Percentiles rank a stretch among this genome's conserved stretches.
Conservation (phyloP, 2,329 filamentous ascomycete genomes). For the Ophiognomonia clavigignenti-juglandacearum region DNA sequence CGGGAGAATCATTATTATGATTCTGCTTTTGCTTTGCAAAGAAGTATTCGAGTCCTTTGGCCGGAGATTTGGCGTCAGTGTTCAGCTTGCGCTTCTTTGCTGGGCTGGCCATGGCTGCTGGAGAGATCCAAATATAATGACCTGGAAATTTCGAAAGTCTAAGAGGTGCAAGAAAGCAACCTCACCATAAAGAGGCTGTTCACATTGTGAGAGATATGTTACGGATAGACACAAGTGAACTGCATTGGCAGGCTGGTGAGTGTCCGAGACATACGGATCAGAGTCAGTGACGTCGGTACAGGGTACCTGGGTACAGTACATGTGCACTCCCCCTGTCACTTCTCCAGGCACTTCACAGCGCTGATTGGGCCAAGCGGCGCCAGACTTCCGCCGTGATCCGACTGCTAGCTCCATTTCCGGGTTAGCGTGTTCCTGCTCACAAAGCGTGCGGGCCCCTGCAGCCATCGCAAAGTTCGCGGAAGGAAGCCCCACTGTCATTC, state of each 20-base stretch:
- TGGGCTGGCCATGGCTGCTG: constrained; percentile 59
- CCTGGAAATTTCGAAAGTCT: not conserved
- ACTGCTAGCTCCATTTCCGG: not conserved
- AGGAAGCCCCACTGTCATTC: constrained; percentile 5
- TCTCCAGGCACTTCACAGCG: not conserved
- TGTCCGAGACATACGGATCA: not conserved
- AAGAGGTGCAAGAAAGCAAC: not conserved
- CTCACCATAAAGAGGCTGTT: not conserved
- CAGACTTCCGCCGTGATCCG: constrained; percentile 9
- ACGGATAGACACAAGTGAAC: too few relatives aligned
- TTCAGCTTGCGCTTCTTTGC: constrained; percentile 78
- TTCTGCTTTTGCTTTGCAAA: constrained; percentile 69
- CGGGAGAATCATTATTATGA: not conserved
- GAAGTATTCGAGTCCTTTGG: constrained; percentile 75
- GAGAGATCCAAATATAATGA: not conserved
- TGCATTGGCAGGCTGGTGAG: too few relatives aligned
- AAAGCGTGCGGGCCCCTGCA: constrained; percentile 2
- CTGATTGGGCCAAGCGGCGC: constrained; percentile 10
- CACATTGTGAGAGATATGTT: not conserved
- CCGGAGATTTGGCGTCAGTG: constrained; percentile 50
- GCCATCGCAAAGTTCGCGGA: constrained; percentile 7
- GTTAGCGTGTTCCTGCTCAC: not conserved
- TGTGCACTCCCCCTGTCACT: too few relatives aligned
- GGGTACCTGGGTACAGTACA: too few relatives aligned
- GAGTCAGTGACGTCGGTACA: constrained; percentile 7